Evolutionary conservation across 1,284 basidiomycete species (phyloP), one percentile per base, ranked within the genome.

Genomic region (Apiotrichum gracile): DNA sequence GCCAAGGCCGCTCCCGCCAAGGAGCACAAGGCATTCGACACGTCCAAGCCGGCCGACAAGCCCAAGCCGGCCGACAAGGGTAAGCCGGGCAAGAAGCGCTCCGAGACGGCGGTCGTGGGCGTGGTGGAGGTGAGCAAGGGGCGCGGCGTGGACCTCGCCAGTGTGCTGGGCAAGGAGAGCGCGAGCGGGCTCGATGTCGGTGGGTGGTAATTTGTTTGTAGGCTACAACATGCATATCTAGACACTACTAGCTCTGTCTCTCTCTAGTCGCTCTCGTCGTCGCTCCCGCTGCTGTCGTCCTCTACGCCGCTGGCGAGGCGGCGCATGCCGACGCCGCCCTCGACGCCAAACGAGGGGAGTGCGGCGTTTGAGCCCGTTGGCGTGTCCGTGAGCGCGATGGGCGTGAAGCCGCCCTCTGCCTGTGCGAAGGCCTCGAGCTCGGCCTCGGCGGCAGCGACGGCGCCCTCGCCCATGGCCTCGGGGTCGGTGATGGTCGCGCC

Each of bases 241-340:
- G 37, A 4, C 26, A 21, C 43, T 44, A 33, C 29, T 12, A 19
- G n/a, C 14, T 16, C 9, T 16, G 8, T 7, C 40, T 6, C 24
- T 3, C n/a, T 19, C 44, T 52, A 47, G 31, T 69, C 64, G 50
- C 64, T 64, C 35, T 63, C 64, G 25, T 69, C 69, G 42, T 64
- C 65, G 47, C 55, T 61, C 26, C 55, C 57, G 45, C 61, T 61
- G 33, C 58, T 61, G 31, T 57, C 60, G 21, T 53, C 62, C 27
- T 61, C 40, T 6, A 60, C 63, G 12, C 66, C 67, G 21, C 50
- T 57, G 3, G 63, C 67, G 25, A 67, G 47, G 17, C 69, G 48
- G 19, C 69, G 56, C 54, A 62, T 61, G 6, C 69, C 69, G 5
- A 66, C 69, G 19, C 69, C 69, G 24, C 69, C 69, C 40, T 69